Evolutionary conservation across 2,329 filamentous ascomycete species (phyloP).

Genomic region (Calonectria multiphialidica): DNA sequence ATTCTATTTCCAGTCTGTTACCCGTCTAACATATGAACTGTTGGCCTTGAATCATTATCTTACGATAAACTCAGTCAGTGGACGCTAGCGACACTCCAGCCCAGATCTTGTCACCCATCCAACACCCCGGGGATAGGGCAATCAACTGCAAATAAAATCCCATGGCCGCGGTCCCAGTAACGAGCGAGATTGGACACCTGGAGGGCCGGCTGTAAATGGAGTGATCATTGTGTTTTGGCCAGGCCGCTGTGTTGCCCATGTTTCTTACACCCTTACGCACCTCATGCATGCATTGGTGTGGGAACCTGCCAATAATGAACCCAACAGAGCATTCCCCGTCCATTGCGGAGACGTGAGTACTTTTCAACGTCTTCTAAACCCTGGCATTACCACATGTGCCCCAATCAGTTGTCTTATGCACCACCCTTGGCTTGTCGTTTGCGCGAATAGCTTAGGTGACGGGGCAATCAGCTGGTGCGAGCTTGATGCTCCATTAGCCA

Average conservation of each 20-base stretch:
- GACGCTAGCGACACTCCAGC: too few species aligned
- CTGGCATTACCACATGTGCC: neutral
- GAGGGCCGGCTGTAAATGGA: neutral
- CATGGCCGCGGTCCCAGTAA: neutral
- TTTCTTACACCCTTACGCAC: conserved; percentile 20
- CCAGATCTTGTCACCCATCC: too few species aligned
- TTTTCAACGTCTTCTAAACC: neutral
- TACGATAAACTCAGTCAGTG: too few species aligned
- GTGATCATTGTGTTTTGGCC: neutral
- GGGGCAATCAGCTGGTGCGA: neutral
- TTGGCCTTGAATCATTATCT: too few species aligned
- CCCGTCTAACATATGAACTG: neutral
- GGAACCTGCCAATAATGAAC: conserved; percentile 16
- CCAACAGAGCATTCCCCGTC: conserved; percentile 5
- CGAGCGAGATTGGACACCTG: neutral
- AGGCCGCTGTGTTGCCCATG: conserved; percentile 12
- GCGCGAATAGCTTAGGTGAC: neutral
- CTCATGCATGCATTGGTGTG: conserved; percentile 29
- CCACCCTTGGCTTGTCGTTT: neutral
- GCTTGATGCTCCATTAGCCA: neutral
- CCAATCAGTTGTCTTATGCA: neutral
- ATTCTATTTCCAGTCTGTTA: too few species aligned
- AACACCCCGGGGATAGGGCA: too few species aligned
- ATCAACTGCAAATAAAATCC: neutral
- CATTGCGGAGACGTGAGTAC: conserved; percentile 12